These are phyloP conservation scores for Ettlia oleoabundans DNA, from an alignment of 139 green algal species.

Conservation along the genomic window DNA sequence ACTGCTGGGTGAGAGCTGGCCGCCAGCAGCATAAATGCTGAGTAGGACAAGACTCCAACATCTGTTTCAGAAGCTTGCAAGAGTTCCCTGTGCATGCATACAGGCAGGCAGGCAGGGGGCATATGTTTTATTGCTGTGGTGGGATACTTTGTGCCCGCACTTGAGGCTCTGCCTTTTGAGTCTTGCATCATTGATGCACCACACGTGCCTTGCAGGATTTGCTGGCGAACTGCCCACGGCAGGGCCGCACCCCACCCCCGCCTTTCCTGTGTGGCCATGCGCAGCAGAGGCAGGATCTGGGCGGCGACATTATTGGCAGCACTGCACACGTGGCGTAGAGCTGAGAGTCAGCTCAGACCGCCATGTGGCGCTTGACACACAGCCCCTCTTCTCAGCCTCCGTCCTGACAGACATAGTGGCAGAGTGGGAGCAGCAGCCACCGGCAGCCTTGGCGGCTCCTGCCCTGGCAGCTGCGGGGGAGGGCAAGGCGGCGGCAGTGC, in stretches of 20 bases:
- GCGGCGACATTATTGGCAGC: not conserved
- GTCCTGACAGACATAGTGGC: constrained; percentile 11
- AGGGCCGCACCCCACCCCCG: not conserved
- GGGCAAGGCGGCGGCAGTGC: constrained; percentile 14
- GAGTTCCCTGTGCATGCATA: too few species aligned
- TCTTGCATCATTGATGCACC: too few species aligned
- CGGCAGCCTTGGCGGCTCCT: constrained; percentile 6
- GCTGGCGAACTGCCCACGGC: not conserved
- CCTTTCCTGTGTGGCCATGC: not conserved
- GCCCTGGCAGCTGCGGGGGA: constrained; percentile 25
- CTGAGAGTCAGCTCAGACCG: constrained; percentile 1
- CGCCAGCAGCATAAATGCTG: not conserved
- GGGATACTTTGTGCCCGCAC: too few species aligned
- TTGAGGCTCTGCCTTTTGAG: not conserved
- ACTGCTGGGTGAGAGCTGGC: not conserved
- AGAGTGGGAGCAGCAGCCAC: not conserved
- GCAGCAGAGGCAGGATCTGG: not conserved
- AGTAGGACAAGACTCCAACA: too few species aligned
- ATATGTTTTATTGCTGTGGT: too few species aligned
- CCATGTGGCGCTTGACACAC: constrained; percentile 13
- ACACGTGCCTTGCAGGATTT: not conserved
- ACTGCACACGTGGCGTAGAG: constrained; percentile 15
- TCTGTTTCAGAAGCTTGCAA: too few species aligned
- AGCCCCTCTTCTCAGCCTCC: constrained; percentile 24
- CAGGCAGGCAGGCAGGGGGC: not conserved